These are phyloP conservation scores for Fragaria vesca DNA, from an alignment of 306 rosid genomes.

Conservation along the genomic window DNA sequence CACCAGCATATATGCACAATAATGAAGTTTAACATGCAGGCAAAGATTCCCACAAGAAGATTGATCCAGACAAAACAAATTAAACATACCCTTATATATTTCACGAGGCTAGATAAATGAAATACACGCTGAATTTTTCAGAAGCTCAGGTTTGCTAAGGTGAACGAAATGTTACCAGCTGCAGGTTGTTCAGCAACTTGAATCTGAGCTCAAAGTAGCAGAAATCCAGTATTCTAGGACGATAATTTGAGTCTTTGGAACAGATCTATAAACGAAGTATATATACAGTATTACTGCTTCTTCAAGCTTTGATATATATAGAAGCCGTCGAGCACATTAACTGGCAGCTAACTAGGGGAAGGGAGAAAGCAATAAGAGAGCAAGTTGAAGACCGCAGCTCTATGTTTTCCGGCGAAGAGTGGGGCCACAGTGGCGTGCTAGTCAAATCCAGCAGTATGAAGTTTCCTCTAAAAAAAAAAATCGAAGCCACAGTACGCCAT, in stretches of 20 bases:
- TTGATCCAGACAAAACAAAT: not conserved
- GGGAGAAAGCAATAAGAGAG: not conserved
- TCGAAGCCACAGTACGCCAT: not conserved
- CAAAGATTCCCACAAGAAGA: not conserved
- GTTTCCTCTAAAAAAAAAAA: not conserved
- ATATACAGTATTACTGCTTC: not conserved
- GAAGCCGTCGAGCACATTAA: not conserved
- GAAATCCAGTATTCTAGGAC: not conserved
- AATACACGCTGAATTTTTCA: not conserved
- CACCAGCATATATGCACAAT: not conserved
- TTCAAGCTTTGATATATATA: not conserved
- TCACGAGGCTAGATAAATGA: not conserved
- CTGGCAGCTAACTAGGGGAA: not conserved
- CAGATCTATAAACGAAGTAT: not conserved
- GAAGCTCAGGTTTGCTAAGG: not conserved
- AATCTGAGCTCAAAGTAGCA: not conserved
- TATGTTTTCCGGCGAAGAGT: not conserved
- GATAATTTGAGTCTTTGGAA: not conserved
- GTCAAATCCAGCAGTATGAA: conserved; percentile 11
- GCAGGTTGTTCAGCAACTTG: not conserved
- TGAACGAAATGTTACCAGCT: not conserved
- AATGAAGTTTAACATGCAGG: not conserved
- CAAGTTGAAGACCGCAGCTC: not conserved
- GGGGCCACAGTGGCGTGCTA: conserved; percentile 12
- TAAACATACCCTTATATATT: not conserved